Conservation (phyloP, 1,284 basidiomycete species). For the Cryptococcus deneoformans region DNA sequence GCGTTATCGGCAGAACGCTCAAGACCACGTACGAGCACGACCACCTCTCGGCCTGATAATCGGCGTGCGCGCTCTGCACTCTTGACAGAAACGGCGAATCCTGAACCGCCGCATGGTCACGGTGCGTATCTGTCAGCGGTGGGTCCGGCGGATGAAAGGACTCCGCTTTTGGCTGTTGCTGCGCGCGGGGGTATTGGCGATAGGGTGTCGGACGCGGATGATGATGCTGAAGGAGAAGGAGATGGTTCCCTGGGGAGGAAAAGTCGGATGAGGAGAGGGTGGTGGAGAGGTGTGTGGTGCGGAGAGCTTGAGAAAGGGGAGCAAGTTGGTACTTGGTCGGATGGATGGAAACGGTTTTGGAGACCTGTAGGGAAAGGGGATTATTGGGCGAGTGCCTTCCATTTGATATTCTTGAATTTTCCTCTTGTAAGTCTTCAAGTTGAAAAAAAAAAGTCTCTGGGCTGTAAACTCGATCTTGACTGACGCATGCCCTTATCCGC, state of each 20-base stretch:
- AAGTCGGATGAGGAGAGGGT: conserved; percentile 8
- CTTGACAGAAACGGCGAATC: not conserved
- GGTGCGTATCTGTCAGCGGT: not conserved
- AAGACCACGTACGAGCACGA: conserved; percentile 10
- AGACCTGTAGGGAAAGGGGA: conserved; percentile 20
- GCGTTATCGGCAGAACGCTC: conserved; percentile 1
- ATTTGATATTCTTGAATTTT: conserved; percentile 44
- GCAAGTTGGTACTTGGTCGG: conserved; percentile 15
- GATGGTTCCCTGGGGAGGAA: not conserved
- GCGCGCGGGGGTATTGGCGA: too few relatives aligned
- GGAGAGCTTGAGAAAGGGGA: conserved; percentile 30
- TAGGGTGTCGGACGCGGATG: too few relatives aligned
- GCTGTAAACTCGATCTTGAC: not conserved
- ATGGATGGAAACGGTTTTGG: conserved; percentile 35
- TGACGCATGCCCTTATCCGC: not conserved
- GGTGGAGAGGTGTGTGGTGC: conserved; percentile 28
- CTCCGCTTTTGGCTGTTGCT: conserved; percentile 8
- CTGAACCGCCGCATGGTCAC: too few relatives aligned
- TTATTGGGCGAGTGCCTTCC: conserved; percentile 41
- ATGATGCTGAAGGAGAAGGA: not conserved
- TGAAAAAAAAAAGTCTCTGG: not conserved
- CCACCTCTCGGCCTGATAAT: conserved; percentile 1
- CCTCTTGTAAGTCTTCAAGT: conserved; percentile 38
- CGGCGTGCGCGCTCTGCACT: not conserved
- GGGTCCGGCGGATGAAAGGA: conserved; percentile 19